A percentile compares a stretch with the other conserved stretches of the same genome.
Evolutionary conservation across 1,284 basidiomycete species (phyloP).

Genomic region (Leccinum subrobustum): DNA sequence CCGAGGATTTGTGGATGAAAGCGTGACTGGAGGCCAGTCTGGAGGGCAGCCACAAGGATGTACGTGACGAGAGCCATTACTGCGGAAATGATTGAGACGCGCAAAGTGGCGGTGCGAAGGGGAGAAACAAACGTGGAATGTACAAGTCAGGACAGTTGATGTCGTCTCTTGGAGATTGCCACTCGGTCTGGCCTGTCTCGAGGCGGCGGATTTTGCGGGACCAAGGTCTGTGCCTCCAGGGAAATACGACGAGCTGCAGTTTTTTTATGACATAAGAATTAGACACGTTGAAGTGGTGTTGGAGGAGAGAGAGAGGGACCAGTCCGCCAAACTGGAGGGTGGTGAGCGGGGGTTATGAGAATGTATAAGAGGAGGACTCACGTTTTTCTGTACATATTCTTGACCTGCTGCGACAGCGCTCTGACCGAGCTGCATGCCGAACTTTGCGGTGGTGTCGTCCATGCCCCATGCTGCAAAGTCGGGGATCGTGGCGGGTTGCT

Average conservation of each 20-base stretch:
- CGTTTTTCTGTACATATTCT: slow-evolving; percentile 94
- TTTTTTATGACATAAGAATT: slow-evolving; percentile 96
- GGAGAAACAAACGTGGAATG: slow-evolving; percentile 76
- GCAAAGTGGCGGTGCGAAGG: not conserved
- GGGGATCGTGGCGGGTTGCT: slow-evolving; percentile 39
- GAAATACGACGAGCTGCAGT: slow-evolving; percentile 88
- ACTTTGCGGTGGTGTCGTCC: slow-evolving; percentile 92
- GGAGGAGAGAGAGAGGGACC: slow-evolving; percentile 76
- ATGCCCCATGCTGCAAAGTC: slow-evolving; percentile 79
- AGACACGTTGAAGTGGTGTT: slow-evolving; percentile 96
- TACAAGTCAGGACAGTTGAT: slow-evolving; percentile 96
- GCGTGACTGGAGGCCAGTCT: slow-evolving; percentile 78
- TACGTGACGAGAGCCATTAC: slow-evolving; percentile 98
- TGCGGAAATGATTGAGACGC: slow-evolving; percentile 33
- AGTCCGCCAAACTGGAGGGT: slow-evolving; percentile 70
- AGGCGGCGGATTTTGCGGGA: slow-evolving; percentile 60
- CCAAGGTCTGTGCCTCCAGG: slow-evolving; percentile 92
- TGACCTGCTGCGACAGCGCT: slow-evolving; percentile 92
- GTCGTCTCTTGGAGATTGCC: slow-evolving; percentile 89
- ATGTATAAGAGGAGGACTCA: slow-evolving; percentile 40
- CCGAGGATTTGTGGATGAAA: slow-evolving; percentile 94
- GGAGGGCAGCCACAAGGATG: slow-evolving; percentile 83
- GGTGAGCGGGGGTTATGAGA: not conserved
- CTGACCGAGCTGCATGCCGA: slow-evolving; percentile 94
- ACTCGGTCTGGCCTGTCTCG: slow-evolving; percentile 75